Percentiles rank a stretch among this genome's conserved stretches.
These are phyloP conservation scores for Vitis hybrid DNA, from an alignment of 177 flowering plant genomes.

Conservation along the genomic window DNA sequence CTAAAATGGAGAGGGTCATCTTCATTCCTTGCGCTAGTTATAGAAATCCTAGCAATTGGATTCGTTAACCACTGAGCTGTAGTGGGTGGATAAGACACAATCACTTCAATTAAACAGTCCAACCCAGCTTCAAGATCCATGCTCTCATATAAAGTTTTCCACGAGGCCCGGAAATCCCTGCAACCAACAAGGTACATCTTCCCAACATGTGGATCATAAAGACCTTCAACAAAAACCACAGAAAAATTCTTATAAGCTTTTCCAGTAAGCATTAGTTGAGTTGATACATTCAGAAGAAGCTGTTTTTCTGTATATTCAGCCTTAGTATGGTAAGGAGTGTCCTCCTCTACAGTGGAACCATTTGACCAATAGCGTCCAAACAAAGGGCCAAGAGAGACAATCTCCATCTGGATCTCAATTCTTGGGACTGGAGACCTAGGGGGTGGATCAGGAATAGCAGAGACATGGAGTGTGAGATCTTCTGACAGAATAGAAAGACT, in stretches of 20 bases:
- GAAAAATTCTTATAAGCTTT: conserved; percentile 43
- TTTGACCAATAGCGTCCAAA: conserved; percentile 62
- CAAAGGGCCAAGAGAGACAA: conserved; percentile 68
- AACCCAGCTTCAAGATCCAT: conserved; percentile 80
- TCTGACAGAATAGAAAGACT: conserved; percentile 70
- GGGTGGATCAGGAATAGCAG: conserved; percentile 45
- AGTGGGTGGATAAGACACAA: conserved; percentile 76
- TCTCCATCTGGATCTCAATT: conserved; percentile 46
- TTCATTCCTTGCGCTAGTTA: conserved; percentile 66
- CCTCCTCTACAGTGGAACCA: conserved; percentile 24
- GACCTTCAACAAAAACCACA: conserved; percentile 69
- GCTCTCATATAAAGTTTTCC: conserved; percentile 59
- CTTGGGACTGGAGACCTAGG: conserved; percentile 25
- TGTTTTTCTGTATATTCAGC: conserved; percentile 60
- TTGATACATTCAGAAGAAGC: conserved; percentile 83
- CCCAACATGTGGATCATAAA: conserved; percentile 72
- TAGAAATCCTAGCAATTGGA: conserved; percentile 69
- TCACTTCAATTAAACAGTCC: conserved; percentile 76
- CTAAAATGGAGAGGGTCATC: conserved; percentile 73
- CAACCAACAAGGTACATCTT: conserved; percentile 87
- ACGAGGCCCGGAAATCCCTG: conserved; percentile 73
- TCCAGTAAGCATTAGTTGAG: conserved; percentile 56
- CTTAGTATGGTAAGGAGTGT: conserved; percentile 37
- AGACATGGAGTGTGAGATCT: conserved; percentile 64
- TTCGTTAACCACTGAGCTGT: conserved; percentile 65